Conservation (phyloP, 345 rosid genomes). For the Populus ilicifolia region DNA sequence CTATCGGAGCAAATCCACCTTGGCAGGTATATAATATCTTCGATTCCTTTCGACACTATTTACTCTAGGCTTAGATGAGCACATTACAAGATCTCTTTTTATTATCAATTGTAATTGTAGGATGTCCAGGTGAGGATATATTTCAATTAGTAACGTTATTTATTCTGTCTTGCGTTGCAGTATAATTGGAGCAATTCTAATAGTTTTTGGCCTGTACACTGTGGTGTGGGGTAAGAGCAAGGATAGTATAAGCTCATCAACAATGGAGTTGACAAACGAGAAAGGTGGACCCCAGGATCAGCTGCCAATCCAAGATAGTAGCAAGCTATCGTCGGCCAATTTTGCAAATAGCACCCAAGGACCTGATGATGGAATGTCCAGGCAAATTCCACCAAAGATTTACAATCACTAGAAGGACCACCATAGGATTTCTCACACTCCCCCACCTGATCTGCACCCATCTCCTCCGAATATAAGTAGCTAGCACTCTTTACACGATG, state of each 20-base stretch:
- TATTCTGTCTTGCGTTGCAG: conserved; percentile 26
- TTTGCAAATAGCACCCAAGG: conserved; percentile 15
- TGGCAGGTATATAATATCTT: conserved; percentile 56
- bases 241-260: conserved; percentile 26
- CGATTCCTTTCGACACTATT: no score
- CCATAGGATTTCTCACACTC: not conserved
- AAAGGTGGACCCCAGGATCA: conserved; percentile 34
- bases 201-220: conserved; percentile 69
- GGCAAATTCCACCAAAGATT: not conserved
- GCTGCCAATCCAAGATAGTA: conserved; percentile 42
- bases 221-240: conserved; percentile 96
- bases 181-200: conserved; percentile 68
- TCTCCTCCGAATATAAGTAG: no score
- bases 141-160: not conserved
- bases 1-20: conserved; percentile 67
- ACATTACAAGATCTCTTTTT: no score
- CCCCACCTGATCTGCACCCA: no score
- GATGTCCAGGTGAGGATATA: not conserved
- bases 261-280: conserved; percentile 15
- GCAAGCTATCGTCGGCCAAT: conserved; percentile 1
- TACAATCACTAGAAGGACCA: not conserved
- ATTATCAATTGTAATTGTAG: no score
- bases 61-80: no score
- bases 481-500: not conserved
- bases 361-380: conserved; percentile 6